Conservation (phyloP, 176 grass and related monocot genomes). For the Alopecurus myosuroides region DNA sequence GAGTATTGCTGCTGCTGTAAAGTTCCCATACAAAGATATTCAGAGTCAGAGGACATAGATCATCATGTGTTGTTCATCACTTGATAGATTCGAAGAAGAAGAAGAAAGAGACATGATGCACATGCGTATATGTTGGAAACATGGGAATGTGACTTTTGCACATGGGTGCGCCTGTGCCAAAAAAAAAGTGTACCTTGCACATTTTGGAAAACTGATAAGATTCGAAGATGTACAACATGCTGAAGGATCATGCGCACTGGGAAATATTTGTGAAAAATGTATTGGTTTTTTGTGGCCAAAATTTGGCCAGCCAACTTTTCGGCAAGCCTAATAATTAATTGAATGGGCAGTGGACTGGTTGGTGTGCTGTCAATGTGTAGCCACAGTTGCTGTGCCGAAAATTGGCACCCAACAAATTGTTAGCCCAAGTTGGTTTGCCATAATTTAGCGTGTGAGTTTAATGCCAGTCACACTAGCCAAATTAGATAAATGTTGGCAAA, state of each 20-base stretch:
- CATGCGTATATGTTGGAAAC: neutral
- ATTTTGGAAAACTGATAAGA: neutral
- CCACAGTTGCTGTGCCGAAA: neutral
- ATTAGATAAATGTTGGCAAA: neutral
- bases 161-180: neutral
- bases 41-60: neutral
- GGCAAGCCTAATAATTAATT: neutral
- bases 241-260: neutral
- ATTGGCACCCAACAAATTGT: neutral
- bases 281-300: neutral
- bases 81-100: neutral
- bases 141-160: neutral
- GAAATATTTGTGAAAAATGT: neutral
- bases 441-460: neutral
- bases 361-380: neutral
- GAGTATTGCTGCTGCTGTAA: constrained; percentile 20
- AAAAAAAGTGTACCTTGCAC: neutral
- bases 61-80: neutral
- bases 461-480: neutral
- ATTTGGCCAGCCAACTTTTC: neutral
- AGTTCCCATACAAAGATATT: constrained; percentile 11
- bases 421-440: neutral
- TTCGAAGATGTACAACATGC: neutral
- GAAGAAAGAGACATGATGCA: neutral
- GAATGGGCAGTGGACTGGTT: neutral